Percentiles rank a stretch among this genome's conserved stretches.
Conservation (phyloP, 2,329 filamentous ascomycete species). For the Ascochyta rabiei region DNA sequence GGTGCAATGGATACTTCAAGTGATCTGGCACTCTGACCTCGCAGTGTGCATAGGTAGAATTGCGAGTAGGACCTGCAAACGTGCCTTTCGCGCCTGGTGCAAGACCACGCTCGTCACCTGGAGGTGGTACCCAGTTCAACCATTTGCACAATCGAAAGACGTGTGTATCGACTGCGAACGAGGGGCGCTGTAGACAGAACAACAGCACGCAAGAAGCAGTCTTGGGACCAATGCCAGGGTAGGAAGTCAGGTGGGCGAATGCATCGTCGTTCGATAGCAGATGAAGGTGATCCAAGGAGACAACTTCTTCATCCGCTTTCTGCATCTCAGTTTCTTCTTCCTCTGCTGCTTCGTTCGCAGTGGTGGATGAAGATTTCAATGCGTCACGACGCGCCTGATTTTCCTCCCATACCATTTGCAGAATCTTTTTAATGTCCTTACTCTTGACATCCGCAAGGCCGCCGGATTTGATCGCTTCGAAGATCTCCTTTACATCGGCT, state of each 20-base stretch:
- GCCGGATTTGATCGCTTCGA: constrained; percentile 70
- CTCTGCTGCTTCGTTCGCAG: constrained; percentile 52
- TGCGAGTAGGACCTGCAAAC: constrained; percentile 54
- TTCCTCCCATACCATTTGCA: constrained; percentile 74
- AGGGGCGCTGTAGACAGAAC: constrained; percentile 68
- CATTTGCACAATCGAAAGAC: constrained; percentile 68
- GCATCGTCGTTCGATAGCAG: constrained; percentile 61
- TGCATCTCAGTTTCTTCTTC: constrained; percentile 64
- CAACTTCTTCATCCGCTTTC: constrained; percentile 62
- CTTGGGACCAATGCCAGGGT: constrained; percentile 69
- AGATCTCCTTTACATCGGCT: constrained; percentile 66
- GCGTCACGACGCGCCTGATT: constrained; percentile 64
- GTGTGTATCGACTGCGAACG: constrained; percentile 70
- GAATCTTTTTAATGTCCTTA: constrained; percentile 73
- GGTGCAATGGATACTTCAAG: constrained; percentile 67
- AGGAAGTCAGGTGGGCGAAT: constrained; percentile 63
- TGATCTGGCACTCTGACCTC: constrained; percentile 67
- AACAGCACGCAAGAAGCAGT: constrained; percentile 69
- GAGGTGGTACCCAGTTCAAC: constrained; percentile 65
- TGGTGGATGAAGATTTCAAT: constrained; percentile 48
- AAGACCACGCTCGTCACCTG: constrained; percentile 42
- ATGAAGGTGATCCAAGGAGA: constrained; percentile 70
- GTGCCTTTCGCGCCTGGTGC: constrained; percentile 46
- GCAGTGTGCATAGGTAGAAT: constrained; percentile 64
- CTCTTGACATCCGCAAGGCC: constrained; percentile 75